A percentile compares a stretch with the other conserved stretches of the same genome.
These are phyloP conservation scores for Aspergillus pseudonomiae DNA, from an alignment of 2,329 filamentous ascomycete genomes.

Conservation along the genomic window DNA sequence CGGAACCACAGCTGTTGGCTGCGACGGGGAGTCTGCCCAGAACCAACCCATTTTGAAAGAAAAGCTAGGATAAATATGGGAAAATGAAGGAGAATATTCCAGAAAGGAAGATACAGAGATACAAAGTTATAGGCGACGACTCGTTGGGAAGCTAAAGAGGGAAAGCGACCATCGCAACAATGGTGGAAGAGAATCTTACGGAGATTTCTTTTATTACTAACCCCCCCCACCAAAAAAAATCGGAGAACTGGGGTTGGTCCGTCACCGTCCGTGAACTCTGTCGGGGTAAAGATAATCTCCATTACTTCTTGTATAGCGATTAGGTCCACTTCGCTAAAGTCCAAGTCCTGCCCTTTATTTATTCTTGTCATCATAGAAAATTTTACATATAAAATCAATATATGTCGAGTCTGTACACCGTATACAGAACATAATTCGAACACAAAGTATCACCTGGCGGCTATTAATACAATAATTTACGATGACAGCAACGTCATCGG, in stretches of 20 bases:
- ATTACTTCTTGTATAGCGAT: background rate
- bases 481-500: no score
- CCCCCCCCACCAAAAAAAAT: background rate
- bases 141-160: background rate
- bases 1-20: slow-evolving; percentile 45
- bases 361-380: background rate
- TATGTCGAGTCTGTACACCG: background rate
- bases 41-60: slow-evolving; percentile 67
- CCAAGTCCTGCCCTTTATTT: background rate
- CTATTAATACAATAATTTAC: background rate
- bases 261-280: background rate
- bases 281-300: background rate
- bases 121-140: background rate
- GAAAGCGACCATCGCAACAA: background rate
- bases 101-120: background rate
- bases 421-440: background rate
- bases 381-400: background rate
- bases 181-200: background rate
- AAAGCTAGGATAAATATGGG: background rate
- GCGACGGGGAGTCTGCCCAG: slow-evolving; percentile 61
- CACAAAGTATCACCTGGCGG: background rate
- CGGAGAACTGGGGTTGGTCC: background rate
- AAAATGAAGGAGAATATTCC: background rate
- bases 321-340: background rate
- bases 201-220: background rate